phyloP scores from a whole-genome alignment of 106 monocot species.

The Dioscorea dumetorum region DNA sequence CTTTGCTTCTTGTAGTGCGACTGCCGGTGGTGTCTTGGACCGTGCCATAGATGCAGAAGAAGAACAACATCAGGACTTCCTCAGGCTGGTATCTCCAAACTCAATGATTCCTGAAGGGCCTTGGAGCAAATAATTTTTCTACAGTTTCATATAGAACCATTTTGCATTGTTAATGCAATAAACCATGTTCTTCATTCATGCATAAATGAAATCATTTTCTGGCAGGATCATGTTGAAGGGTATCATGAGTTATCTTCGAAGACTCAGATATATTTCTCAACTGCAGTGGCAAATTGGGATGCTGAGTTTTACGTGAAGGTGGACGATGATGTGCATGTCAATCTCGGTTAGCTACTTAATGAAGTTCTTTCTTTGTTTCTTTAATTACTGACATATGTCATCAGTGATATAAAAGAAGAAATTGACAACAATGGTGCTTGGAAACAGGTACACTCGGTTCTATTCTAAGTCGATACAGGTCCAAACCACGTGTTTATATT shows the following conservation, averaged over 20 bases:
- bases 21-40: conserved; percentile 40
- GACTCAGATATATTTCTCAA: conserved; percentile 61
- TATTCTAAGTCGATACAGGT: conserved; percentile 52
- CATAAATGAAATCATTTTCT: too few species aligned
- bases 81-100: conserved; percentile 43
- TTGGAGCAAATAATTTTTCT: not conserved
- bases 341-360: conserved; percentile 30
- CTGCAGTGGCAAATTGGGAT: conserved; percentile 60
- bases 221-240: conserved; percentile 66
- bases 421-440: too few species aligned
- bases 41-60: conserved; percentile 52
- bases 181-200: too few species aligned
- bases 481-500: conserved; percentile 70
- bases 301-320: conserved; percentile 73
- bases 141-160: not conserved
- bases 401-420: too few species aligned
- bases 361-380: not conserved
- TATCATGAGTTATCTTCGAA: conserved; percentile 54
- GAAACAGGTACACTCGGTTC: conserved; percentile 46
- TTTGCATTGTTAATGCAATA: not conserved
- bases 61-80: conserved; percentile 48
- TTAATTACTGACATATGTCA: too few species aligned
- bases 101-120: not conserved
- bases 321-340: conserved; percentile 70
- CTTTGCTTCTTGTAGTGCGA: conserved; percentile 27